Evolutionary conservation across 2,329 filamentous ascomycete genomes (phyloP).

Genomic region (Aspergillus sp.): DNA sequence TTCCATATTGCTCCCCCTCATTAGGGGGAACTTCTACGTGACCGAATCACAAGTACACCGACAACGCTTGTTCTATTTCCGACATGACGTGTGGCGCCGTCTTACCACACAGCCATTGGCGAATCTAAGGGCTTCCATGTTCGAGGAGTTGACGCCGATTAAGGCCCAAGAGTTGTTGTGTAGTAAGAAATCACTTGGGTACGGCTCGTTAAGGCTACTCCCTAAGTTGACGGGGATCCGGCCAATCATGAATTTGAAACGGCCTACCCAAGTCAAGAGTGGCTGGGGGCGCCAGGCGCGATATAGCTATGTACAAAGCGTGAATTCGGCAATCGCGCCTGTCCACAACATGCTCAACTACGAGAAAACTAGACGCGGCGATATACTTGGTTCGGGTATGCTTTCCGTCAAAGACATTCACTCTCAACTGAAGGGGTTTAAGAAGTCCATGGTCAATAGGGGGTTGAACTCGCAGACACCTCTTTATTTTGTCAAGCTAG

Average conservation of each 20-base stretch:
- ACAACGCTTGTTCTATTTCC: conserved; percentile 86
- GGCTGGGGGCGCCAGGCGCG: conserved; percentile 53
- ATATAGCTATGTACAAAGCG: conserved; percentile 57
- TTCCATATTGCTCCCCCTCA: conserved; percentile 81
- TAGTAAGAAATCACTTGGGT: conserved; percentile 66
- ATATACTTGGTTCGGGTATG: conserved; percentile 72
- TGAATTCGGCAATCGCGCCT: conserved; percentile 70
- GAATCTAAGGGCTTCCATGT: conserved; percentile 68
- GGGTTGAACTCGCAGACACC: conserved; percentile 38
- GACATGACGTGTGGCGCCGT: conserved; percentile 85
- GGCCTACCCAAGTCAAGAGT: conserved; percentile 54
- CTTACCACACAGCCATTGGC: conserved; percentile 72
- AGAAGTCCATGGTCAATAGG: conserved; percentile 31
- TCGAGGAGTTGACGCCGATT: conserved; percentile 69
- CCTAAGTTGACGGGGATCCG: conserved; percentile 77
- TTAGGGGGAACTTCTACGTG: conserved; percentile 87
- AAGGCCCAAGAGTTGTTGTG: conserved; percentile 59
- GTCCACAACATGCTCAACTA: conserved; percentile 74
- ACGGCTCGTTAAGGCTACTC: conserved; percentile 75
- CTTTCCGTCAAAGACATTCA: conserved; percentile 83
- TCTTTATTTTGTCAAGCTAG: conserved; percentile 87
- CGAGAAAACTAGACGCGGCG: conserved; percentile 64
- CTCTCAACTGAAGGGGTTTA: conserved; percentile 69
- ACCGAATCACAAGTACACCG: conserved; percentile 83
- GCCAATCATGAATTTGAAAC: conserved; percentile 82